phyloP scores from a whole-genome alignment of 441 rosid genomes.

The Kokia cookei region DNA sequence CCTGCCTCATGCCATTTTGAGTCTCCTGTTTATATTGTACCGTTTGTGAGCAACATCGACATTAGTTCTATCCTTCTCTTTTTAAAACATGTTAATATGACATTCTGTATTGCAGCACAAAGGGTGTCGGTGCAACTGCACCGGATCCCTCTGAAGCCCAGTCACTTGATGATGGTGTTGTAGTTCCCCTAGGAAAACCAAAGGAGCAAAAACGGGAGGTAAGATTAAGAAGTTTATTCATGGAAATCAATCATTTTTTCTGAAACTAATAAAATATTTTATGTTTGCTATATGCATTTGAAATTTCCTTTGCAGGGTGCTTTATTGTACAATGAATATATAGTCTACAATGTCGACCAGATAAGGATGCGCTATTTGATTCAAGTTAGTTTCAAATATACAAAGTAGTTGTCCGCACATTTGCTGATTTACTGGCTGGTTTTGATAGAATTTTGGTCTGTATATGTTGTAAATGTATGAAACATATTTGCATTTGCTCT shows the following conservation, averaged over 20 bases:
- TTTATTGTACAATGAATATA: slow-evolving; percentile 70
- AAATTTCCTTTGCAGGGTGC: slow-evolving; percentile 40
- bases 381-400: slow-evolving; percentile 69
- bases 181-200: slow-evolving; percentile 77
- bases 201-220: slow-evolving; percentile 24
- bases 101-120: slow-evolving; percentile 49
- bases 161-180: slow-evolving; percentile 52
- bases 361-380: slow-evolving; percentile 75
- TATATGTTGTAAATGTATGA: background rate
- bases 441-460: background rate
- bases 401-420: background rate
- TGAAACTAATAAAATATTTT: background rate
- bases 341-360: slow-evolving; percentile 81
- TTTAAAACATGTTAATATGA: background rate
- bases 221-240: background rate
- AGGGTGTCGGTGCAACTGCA: slow-evolving; percentile 74
- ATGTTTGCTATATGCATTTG: background rate
- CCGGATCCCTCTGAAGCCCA: slow-evolving; percentile 59
- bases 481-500: background rate
- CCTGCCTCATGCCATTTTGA: background rate
- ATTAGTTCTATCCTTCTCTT: background rate
- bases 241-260: background rate
- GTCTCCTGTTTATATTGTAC: background rate
- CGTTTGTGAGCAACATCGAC: background rate
- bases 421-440: background rate